Conservation (phyloP, 2,329 filamentous ascomycete species). For the Colletotrichum sojae region DNA sequence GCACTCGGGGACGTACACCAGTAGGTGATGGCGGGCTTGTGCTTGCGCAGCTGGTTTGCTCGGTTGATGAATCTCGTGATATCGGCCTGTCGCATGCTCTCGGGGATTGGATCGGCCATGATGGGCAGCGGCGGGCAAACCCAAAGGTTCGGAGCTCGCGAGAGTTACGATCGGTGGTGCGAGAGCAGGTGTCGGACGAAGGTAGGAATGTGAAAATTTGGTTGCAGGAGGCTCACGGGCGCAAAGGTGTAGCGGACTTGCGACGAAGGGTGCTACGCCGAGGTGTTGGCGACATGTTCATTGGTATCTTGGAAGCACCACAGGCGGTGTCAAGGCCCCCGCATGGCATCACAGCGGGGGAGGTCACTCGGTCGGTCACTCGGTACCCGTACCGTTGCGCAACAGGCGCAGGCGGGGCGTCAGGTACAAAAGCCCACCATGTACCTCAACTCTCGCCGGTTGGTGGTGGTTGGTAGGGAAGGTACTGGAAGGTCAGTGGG, state of each 20-base stretch:
- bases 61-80: slow-evolving; percentile 87
- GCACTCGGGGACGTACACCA: slow-evolving; percentile 80
- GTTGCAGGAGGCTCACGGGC: slow-evolving; percentile 25
- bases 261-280: slow-evolving; percentile 31
- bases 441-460: not conserved
- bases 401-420: too few species aligned
- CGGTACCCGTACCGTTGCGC: too few species aligned
- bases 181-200: not conserved
- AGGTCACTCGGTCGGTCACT: not conserved
- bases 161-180: not conserved
- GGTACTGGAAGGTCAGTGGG: slow-evolving; percentile 4
- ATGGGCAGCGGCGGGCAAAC: slow-evolving; percentile 38
- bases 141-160: not conserved
- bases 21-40: slow-evolving; percentile 91
- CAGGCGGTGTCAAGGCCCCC: slow-evolving; percentile 20
- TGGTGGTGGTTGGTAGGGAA: not conserved
- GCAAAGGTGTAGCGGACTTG: slow-evolving; percentile 19
- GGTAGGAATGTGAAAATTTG: not conserved
- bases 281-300: slow-evolving; percentile 26
- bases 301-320: slow-evolving; percentile 29
- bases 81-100: slow-evolving; percentile 83
- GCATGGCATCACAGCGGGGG: slow-evolving; percentile 34
- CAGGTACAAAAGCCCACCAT: not conserved
- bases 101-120: slow-evolving; percentile 82
- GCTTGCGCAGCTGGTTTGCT: slow-evolving; percentile 85